Percentiles rank a stretch among this genome's conserved stretches.
Evolutionary conservation across 2,329 filamentous ascomycete species (phyloP).

Genomic region (Pseudogymnoascus sp.): DNA sequence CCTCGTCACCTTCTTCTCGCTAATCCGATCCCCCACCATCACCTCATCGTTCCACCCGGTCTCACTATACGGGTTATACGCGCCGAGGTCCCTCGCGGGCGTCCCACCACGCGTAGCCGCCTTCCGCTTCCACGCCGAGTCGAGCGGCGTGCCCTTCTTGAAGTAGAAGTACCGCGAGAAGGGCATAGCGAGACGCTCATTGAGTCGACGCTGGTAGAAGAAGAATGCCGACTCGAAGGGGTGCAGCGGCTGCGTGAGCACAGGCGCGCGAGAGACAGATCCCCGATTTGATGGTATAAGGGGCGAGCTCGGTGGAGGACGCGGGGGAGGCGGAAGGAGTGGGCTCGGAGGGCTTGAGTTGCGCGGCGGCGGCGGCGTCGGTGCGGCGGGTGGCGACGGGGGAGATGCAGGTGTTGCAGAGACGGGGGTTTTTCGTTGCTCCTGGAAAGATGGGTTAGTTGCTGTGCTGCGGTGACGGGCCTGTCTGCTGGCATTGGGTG

Average conservation of each 20-base stretch:
- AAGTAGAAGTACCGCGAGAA: slow-evolving; percentile 93
- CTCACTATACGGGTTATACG: slow-evolving; percentile 67
- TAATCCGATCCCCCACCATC: slow-evolving; percentile 63
- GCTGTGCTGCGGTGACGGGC: neutral
- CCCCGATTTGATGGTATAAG: slow-evolving; percentile 51
- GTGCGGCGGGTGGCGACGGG: slow-evolving; percentile 14
- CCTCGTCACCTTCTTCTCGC: slow-evolving; percentile 56
- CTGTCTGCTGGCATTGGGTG: neutral
- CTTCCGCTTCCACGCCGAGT: slow-evolving; percentile 87
- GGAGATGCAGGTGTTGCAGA: slow-evolving; percentile 25
- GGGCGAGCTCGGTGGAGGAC: neutral
- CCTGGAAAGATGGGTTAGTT: slow-evolving; percentile 15
- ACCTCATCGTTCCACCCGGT: slow-evolving; percentile 89
- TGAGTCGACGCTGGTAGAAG: slow-evolving; percentile 95
- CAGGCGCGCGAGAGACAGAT: slow-evolving; percentile 81
- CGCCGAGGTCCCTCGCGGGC: slow-evolving; percentile 76
- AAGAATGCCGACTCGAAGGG: slow-evolving; percentile 89
- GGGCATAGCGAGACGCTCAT: slow-evolving; percentile 81
- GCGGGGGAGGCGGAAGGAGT: slow-evolving; percentile 19
- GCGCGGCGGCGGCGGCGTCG: slow-evolving; percentile 26
- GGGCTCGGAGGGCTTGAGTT: slow-evolving; percentile 23
- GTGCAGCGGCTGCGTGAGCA: slow-evolving; percentile 76
- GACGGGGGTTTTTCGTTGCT: slow-evolving; percentile 23
- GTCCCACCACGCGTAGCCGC: slow-evolving; percentile 65
- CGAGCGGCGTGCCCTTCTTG: slow-evolving; percentile 78